Conservation (phyloP, 371 early-diverging fungal species). For the Basidiobolus meristosporus region DNA sequence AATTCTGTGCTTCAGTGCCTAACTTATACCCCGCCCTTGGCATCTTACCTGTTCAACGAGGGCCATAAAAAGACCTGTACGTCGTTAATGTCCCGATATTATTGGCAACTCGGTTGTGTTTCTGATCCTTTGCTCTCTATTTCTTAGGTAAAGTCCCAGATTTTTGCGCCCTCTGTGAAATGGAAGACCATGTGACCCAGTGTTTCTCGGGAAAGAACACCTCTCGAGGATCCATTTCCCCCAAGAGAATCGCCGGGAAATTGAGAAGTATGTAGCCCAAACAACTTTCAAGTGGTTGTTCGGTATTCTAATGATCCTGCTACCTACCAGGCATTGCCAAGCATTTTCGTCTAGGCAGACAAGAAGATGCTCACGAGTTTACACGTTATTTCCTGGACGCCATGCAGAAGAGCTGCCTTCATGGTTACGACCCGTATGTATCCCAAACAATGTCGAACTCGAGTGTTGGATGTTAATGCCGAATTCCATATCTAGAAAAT, state of each 20-base stretch:
- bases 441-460: too few species aligned
- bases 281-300: not conserved
- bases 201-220: constrained; percentile 19
- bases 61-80: constrained; percentile 29
- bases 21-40: constrained; percentile 67
- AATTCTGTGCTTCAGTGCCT: constrained; percentile 97
- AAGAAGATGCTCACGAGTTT: constrained; percentile 88
- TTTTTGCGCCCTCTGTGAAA: constrained; percentile 38
- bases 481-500: constrained; percentile 13
- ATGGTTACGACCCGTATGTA: constrained; percentile 18
- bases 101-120: too few species aligned
- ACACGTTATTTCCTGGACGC: constrained; percentile 51
- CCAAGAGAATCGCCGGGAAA: constrained; percentile 42
- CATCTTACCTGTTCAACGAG: constrained; percentile 41
- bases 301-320: not conserved
- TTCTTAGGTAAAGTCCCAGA: constrained; percentile 20
- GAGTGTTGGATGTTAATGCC: too few species aligned
- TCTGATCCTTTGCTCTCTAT: too few species aligned
- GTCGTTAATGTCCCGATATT: constrained; percentile 1
- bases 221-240: constrained; percentile 26
- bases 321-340: constrained; percentile 31
- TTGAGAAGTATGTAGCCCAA: constrained; percentile 24
- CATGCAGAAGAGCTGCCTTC: constrained; percentile 27
- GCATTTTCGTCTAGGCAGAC: constrained; percentile 55
- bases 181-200: constrained; percentile 25